These are phyloP conservation scores for Jasminum sambac DNA, from an alignment of 257 asterid genomes.

Conservation along the genomic window DNA sequence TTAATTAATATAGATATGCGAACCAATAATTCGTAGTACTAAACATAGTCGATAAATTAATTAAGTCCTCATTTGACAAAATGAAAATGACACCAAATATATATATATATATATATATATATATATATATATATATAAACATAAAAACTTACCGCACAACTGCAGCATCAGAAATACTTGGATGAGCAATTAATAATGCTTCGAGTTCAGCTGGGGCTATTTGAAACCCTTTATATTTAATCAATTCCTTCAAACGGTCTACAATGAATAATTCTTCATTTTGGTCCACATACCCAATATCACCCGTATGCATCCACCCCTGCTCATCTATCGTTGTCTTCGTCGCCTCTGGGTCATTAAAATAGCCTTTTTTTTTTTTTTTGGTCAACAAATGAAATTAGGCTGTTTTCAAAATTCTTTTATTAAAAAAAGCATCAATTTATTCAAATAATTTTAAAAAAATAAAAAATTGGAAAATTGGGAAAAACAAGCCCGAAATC, in stretches of 20 bases:
- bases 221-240: conserved; percentile 60
- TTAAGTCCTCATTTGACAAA: too few species aligned
- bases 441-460: too few species aligned
- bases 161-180: conserved; percentile 53
- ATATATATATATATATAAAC: too few species aligned
- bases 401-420: background rate
- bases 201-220: conserved; percentile 67
- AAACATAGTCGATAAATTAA: too few species aligned
- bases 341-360: conserved; percentile 55
- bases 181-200: conserved; percentile 53
- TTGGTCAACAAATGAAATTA: background rate
- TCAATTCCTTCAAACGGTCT: conserved; percentile 59
- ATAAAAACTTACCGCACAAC: conserved; percentile 54
- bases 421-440: background rate
- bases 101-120: too few species aligned
- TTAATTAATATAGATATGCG: background rate
- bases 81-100: background rate
- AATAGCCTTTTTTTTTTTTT: conserved; percentile 41
- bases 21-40: too few species aligned
- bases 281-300: conserved; percentile 49
- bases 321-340: conserved; percentile 38
- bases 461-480: too few species aligned
- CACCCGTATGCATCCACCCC: conserved; percentile 64
- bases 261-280: conserved; percentile 54
- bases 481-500: background rate